Conservation (phyloP, 495 filamentous ascomycete genomes). For the Baudoinia panamericana region DNA sequence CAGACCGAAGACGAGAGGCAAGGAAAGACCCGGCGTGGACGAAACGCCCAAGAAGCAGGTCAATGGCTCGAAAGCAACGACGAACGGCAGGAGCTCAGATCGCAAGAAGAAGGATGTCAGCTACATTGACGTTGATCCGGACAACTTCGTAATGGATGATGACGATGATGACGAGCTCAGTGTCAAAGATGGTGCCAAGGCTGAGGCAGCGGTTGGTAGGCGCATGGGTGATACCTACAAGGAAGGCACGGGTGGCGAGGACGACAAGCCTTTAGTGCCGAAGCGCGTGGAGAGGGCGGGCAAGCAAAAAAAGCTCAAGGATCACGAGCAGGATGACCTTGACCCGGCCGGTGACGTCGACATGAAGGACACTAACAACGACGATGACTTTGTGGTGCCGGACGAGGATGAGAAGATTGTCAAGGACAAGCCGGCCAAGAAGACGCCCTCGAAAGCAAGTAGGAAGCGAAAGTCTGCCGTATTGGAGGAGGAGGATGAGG, state of each 20-base stretch:
- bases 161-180: slow-evolving; percentile 17
- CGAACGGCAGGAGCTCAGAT: slow-evolving; percentile 8
- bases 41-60: slow-evolving; percentile 22
- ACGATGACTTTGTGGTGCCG: slow-evolving; percentile 31
- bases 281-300: slow-evolving; percentile 11
- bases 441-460: slow-evolving; percentile 28
- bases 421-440: slow-evolving; percentile 28
- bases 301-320: slow-evolving; percentile 21
- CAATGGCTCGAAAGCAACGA: slow-evolving; percentile 20
- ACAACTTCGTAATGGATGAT: slow-evolving; percentile 30
- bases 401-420: slow-evolving; percentile 27
- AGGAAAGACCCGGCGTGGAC: slow-evolving; percentile 17
- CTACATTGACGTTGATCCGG: slow-evolving; percentile 25
- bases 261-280: slow-evolving; percentile 17
- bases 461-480: slow-evolving; percentile 45
- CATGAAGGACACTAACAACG: slow-evolving; percentile 31
- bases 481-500: slow-evolving; percentile 34
- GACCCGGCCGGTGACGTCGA: slow-evolving; percentile 27
- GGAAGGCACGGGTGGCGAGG: slow-evolving; percentile 22
- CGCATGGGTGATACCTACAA: slow-evolving; percentile 26
- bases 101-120: slow-evolving; percentile 19
- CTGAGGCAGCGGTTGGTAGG: slow-evolving; percentile 24
- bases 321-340: slow-evolving; percentile 25
- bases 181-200: slow-evolving; percentile 19
- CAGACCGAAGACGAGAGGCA: slow-evolving; percentile 16